Base-by-base conservation (phyloP, 1,139 yeast species). In the Zygosaccharomyces pseudobailii region DNA sequence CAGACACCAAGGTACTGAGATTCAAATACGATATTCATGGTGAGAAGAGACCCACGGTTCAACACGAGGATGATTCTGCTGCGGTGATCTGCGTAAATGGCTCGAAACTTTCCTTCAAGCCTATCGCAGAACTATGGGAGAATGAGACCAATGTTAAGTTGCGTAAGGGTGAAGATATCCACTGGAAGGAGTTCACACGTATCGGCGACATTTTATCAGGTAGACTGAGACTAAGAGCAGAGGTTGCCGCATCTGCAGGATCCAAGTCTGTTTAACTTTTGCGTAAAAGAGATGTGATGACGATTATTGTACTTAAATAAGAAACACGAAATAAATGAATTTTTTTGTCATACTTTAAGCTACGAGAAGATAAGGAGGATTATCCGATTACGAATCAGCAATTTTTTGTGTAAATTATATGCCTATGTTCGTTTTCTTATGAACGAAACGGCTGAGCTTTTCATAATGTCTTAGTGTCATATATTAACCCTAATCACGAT, bases 71-170 rank as follows among this genome's bases (percentile, higher is more conserved):
- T 34, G 65, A 66, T 30, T 72, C 77, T 41, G 83, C 87, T 17
- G 83, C 80, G 41, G 84, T 85, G 19, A 76, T 84, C 56, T 87
- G 90, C 43, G 76, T 85, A 47, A 80, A 78, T 61, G 90, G 90
- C 4, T 78, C 86, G 8, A 73, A 74, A 48, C 71, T 84, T 43
- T 69, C 70, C 37, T 84, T 82, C 66, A 75, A 79, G 34, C 75
- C 77, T 40, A 73, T 84, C 45, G 71, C 71, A 35, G 69, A 71
- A 6, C 69, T 85, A 50, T 83, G 83, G 76, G 69, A 70, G 4
- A 69, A 73, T 40, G 85, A 82, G 52, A 81, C 92, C 1, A 74
- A 84, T 61, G 67, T 80, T 30, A 64, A 63, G 32, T 71, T 78
- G 58, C 76, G 95, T 70, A 84, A 83, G 69, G 87, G 90, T 46